Percentiles rank a stretch among this genome's conserved stretches.
phyloP scores from a whole-genome alignment of 2,329 filamentous ascomycete species.

The Didymella exigua region DNA sequence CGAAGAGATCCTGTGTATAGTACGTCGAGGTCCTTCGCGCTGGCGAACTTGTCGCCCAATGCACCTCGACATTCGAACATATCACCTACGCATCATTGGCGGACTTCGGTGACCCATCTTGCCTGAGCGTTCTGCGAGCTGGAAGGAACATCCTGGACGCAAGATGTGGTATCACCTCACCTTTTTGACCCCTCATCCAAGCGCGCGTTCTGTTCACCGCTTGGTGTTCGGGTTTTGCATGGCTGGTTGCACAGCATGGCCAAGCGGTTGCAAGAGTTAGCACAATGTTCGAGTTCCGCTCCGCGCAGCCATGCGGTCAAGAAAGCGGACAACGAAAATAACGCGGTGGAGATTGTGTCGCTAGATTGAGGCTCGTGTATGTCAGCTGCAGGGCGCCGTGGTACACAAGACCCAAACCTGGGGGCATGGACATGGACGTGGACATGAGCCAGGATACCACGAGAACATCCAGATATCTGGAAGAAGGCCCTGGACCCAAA shows the following conservation, averaged over 20 bases:
- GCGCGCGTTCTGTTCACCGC: slow-evolving; percentile 17
- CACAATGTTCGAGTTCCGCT: neutral
- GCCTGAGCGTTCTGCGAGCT: neutral
- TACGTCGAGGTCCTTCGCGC: slow-evolving; percentile 11
- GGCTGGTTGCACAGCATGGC: slow-evolving; percentile 8
- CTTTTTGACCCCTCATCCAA: slow-evolving; percentile 4
- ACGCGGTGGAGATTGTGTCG: slow-evolving; percentile 6
- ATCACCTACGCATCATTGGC: neutral
- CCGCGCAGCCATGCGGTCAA: neutral
- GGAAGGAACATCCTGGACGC: slow-evolving; percentile 6
- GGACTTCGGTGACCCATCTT: neutral
- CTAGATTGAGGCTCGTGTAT: neutral
- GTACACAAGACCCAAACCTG: neutral
- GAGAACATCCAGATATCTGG: slow-evolving; percentile 10
- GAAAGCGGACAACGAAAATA: neutral
- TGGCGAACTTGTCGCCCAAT: slow-evolving; percentile 9
- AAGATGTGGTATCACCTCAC: slow-evolving; percentile 6
- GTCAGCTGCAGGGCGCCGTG: slow-evolving; percentile 10
- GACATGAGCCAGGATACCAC: slow-evolving; percentile 9
- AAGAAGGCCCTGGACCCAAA: neutral
- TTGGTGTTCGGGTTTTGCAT: slow-evolving; percentile 1
- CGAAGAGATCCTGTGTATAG: neutral
- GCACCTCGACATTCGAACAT: slow-evolving; percentile 1
- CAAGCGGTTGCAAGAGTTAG: slow-evolving; percentile 2
- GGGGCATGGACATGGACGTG: neutral